Evolutionary conservation across 1,284 basidiomycete species (phyloP).

Genomic region (Mycena sp.): DNA sequence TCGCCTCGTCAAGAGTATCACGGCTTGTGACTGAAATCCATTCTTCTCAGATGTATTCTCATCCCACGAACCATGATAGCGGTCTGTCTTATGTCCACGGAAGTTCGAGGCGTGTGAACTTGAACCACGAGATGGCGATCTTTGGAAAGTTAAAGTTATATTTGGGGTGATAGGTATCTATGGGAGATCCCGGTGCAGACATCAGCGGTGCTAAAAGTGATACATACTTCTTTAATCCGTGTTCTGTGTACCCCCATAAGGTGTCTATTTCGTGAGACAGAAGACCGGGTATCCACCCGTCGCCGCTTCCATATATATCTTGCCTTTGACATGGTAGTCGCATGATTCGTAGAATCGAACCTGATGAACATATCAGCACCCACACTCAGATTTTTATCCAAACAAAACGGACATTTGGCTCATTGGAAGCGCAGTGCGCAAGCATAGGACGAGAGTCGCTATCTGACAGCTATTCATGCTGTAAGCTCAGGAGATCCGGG

Average conservation of each 20-base stretch:
- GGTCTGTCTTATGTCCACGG: too few species aligned
- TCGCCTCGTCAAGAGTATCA: neutral
- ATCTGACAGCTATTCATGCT: neutral
- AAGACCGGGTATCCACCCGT: constrained; percentile 26
- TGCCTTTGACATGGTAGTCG: constrained; percentile 17
- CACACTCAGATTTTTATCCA: neutral
- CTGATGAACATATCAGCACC: neutral
- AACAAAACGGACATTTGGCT: constrained; percentile 15
- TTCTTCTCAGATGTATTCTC: too few species aligned
- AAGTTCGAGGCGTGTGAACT: too few species aligned
- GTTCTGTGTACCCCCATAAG: too few species aligned
- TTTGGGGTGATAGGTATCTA: too few species aligned
- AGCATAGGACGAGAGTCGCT: constrained; percentile 12
- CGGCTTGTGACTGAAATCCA: too few species aligned
- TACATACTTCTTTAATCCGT: too few species aligned
- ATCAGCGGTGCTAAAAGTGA: too few species aligned
- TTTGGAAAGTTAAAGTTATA: too few species aligned
- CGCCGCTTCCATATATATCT: constrained; percentile 16
- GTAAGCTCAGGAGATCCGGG: neutral
- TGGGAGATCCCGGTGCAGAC: too few species aligned
- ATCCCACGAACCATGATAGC: too few species aligned
- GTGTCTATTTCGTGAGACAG: constrained; percentile 18
- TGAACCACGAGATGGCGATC: too few species aligned
- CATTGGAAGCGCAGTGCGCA: constrained; percentile 25
- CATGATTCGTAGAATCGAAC: constrained; percentile 24